Conservation (phyloP, 352 stramenopile genomes). For the Pythium coloratum region DNA sequence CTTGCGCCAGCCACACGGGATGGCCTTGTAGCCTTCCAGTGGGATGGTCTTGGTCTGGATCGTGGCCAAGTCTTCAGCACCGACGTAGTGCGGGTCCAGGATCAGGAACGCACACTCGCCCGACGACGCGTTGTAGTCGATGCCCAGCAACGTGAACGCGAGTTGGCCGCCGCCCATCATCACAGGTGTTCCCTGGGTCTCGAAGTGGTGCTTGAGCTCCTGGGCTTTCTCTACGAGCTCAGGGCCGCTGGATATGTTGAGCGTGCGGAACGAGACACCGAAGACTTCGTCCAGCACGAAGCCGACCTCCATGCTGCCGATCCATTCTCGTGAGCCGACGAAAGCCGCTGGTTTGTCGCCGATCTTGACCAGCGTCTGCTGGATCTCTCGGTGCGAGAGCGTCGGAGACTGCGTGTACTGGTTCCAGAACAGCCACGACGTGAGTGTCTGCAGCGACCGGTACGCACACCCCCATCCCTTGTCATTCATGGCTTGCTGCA, state of each 20-base stretch:
- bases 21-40: constrained; percentile 77
- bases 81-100: constrained; percentile 82
- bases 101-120: constrained; percentile 76
- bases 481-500: constrained; percentile 77
- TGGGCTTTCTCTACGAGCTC: constrained; percentile 59
- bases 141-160: constrained; percentile 80
- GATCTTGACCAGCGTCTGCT: constrained; percentile 73
- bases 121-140: constrained; percentile 64
- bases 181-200: constrained; percentile 75
- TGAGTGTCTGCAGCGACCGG: constrained; percentile 79
- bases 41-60: constrained; percentile 63
- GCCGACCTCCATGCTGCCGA: constrained; percentile 83
- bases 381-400: constrained; percentile 71
- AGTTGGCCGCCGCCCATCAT: constrained; percentile 86
- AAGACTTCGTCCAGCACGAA: constrained; percentile 80
- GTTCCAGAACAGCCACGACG: constrained; percentile 78
- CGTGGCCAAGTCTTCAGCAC: constrained; percentile 56
- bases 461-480: constrained; percentile 91
- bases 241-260: constrained; percentile 59
- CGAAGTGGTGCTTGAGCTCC: constrained; percentile 76
- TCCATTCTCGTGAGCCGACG: constrained; percentile 74
- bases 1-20: constrained; percentile 69
- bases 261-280: constrained; percentile 67
- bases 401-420: constrained; percentile 50
- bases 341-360: constrained; percentile 78